Conservation (phyloP, 1,139 yeast species). For the Candida freyschussii region DNA sequence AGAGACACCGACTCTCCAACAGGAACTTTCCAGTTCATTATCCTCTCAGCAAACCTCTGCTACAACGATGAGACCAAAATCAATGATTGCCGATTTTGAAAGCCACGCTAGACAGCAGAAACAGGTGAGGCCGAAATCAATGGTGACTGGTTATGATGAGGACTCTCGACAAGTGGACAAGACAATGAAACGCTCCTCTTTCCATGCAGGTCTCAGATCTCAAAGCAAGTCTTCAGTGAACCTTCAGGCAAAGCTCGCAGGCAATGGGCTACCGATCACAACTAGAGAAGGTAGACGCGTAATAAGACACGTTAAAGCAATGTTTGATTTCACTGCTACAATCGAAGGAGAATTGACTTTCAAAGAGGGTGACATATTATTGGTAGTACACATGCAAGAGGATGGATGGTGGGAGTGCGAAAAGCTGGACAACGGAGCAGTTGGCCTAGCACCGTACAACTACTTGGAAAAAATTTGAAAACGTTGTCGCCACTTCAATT, state of each 20-base stretch:
- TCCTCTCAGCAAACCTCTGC: slow-evolving; percentile 25
- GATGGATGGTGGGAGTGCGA: slow-evolving; percentile 93
- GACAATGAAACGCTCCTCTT: slow-evolving; percentile 28
- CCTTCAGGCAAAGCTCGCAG: slow-evolving; percentile 26
- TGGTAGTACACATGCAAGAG: slow-evolving; percentile 68
- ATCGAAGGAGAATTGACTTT: slow-evolving; percentile 77
- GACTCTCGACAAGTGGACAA: slow-evolving; percentile 20
- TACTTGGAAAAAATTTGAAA: slow-evolving; percentile 36
- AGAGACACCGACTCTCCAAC: slow-evolving; percentile 2
- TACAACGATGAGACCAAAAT: slow-evolving; percentile 36
- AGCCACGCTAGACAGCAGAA: slow-evolving; percentile 7
- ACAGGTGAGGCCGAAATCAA: slow-evolving; percentile 6
- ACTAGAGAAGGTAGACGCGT: slow-evolving; percentile 47
- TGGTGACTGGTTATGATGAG: slow-evolving; percentile 1
- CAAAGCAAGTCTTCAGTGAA: slow-evolving; percentile 24
- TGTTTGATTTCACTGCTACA: slow-evolving; percentile 68
- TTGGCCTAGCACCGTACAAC: slow-evolving; percentile 83
- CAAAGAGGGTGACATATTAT: slow-evolving; percentile 68
- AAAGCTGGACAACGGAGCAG: slow-evolving; percentile 42
- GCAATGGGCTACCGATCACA: slow-evolving; percentile 32
- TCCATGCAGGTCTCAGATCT: slow-evolving; percentile 24
- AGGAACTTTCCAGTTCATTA: slow-evolving; percentile 28
- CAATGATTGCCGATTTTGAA: slow-evolving; percentile 32
- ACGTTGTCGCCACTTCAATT: too few relatives aligned
- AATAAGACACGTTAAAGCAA: slow-evolving; percentile 57